These are phyloP conservation scores for bread wheat (Triticum aestivum) DNA, from an alignment of 176 grass and related monocot species.

Conservation along the genomic window DNA sequence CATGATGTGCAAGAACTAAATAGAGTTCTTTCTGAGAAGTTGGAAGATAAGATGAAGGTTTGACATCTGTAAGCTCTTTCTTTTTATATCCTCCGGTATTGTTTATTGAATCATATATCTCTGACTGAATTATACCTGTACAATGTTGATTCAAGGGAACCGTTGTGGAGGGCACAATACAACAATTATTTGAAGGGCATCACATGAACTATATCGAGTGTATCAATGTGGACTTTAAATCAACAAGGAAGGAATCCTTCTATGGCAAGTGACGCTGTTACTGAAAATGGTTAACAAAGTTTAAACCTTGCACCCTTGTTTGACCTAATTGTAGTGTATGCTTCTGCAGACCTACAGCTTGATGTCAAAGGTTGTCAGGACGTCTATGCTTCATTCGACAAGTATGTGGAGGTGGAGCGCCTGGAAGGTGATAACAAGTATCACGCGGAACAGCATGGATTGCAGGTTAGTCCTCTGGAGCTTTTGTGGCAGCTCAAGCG, in stretches of 20 bases:
- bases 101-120: conserved; percentile 38
- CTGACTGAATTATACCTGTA: conserved; percentile 58
- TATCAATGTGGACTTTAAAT: conserved; percentile 98
- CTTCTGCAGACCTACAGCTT: conserved; percentile 85
- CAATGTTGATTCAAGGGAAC: conserved; percentile 80
- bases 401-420: conserved; percentile 94
- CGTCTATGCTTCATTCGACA: conserved; percentile 97
- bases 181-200: conserved; percentile 98
- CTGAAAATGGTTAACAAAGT: not conserved
- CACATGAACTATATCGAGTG: conserved; percentile 99
- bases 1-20: conserved; percentile 99
- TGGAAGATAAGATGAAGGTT: conserved; percentile 99
- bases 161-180: conserved; percentile 97
- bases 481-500: conserved; percentile 9
- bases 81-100: conserved; percentile 33
- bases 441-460: conserved; percentile 88
- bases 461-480: conserved; percentile 63
- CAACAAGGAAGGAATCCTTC: conserved; percentile 97
- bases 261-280: conserved; percentile 68
- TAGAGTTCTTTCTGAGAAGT: conserved; percentile 95
- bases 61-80: conserved; percentile 73
- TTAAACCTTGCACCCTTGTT: conserved; percentile 1
- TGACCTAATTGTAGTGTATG: conserved; percentile 18
- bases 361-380: conserved; percentile 98
- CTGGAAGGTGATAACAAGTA: conserved; percentile 98